phyloP scores from a whole-genome alignment of 2,329 filamentous ascomycete species.

The Xylaria sp. region DNA sequence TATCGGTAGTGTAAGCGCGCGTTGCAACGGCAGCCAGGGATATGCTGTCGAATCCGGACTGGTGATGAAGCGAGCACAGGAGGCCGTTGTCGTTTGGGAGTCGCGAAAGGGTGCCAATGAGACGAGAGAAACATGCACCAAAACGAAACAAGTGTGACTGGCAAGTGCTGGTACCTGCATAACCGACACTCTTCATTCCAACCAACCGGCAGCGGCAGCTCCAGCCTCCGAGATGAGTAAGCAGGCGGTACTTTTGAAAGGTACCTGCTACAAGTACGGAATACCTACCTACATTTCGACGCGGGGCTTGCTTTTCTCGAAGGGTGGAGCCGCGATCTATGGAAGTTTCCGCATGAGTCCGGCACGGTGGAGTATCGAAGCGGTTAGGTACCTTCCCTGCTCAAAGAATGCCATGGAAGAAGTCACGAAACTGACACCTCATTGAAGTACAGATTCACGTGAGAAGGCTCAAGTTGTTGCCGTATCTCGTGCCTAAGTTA shows the following conservation, averaged over 20 bases:
- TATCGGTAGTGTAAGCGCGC: neutral
- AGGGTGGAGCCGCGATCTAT: too few species aligned
- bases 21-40: neutral
- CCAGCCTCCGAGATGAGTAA: neutral
- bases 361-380: too few species aligned
- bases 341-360: too few species aligned
- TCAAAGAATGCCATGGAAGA: too few species aligned
- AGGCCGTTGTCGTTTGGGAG: neutral
- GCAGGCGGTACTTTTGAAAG: too few species aligned
- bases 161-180: constrained; percentile 16
- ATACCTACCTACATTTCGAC: too few species aligned
- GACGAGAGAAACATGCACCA: neutral
- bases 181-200: constrained; percentile 16
- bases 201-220: neutral
- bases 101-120: constrained; percentile 1
- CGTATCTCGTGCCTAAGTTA: neutral
- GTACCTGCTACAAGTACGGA: too few species aligned
- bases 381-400: too few species aligned
- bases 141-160: neutral
- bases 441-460: too few species aligned
- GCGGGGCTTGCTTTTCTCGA: too few species aligned
- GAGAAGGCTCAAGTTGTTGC: too few species aligned
- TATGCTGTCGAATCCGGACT: neutral
- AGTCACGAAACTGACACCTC: too few species aligned
- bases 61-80: neutral